Base-by-base conservation (phyloP, 176 grass and related monocot genomes). In the Avena eriantha region DNA sequence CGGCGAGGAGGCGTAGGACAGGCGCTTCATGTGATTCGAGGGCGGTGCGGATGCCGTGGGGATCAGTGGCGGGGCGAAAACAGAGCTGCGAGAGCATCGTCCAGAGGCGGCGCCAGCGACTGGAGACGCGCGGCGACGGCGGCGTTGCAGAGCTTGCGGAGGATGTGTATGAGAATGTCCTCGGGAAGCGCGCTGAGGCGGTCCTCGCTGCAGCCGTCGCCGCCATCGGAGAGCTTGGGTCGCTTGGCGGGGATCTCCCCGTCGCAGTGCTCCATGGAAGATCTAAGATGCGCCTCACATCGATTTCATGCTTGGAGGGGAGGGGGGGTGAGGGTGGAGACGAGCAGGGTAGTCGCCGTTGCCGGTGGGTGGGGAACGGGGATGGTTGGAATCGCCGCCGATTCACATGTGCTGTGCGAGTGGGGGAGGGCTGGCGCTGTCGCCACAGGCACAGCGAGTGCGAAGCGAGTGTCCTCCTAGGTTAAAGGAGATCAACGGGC, bases 121-220 rank as follows among this genome's bases (percentile, higher is more conserved):
- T 59, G 34, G 86, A 83, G 50, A 88, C 85, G 68, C 4, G 26
- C 68, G 21, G 69, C 24, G 31, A 47, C 10, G 33, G 16, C 0
- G 33, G 10, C 10, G 2, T 71, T 6, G 56, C 1, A 15, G 21
- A 87, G 14, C 13, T 19, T 6, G 24, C 41, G 1, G 2, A 87
- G 78, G 85, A 80, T 81, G 14, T 50, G 3, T 5, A 41, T 15
- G 1, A 86, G 17, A 21, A 80, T 1, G 7, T 86, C 77, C 12
- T 60, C 66, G 22, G 22, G 76, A 11, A 80, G 51, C 7, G 36
- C 76, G 51, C 53, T 80, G 84, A 86, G 61, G 64, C 23, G 53
- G 84, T 72, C 84, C 29, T 29, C 29, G 29, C 29, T 29, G 29
- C 58, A 24, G 73, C 10, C 82, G 69, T 3, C 69, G 11, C 1